These are phyloP conservation scores for Chenopodium berlandieri DNA, from an alignment of 148 eudicot species.

Conservation along the genomic window DNA sequence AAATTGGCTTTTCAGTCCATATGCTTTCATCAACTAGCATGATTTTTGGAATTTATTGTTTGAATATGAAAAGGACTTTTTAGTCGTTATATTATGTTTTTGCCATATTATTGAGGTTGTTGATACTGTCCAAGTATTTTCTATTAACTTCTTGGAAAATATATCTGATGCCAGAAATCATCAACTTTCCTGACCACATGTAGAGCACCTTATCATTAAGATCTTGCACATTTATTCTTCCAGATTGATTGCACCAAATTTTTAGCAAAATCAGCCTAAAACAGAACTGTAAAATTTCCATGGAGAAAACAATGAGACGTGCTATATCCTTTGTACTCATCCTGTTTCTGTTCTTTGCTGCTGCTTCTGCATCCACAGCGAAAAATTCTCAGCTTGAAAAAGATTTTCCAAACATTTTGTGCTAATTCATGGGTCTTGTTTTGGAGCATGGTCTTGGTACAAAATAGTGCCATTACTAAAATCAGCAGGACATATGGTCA, in stretches of 20 bases:
- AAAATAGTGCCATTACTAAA: constrained; percentile 36
- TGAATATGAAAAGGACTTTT: background rate
- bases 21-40: background rate
- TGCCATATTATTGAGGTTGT: background rate
- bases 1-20: background rate
- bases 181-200: constrained; percentile 1
- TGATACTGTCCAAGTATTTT: background rate
- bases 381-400: background rate
- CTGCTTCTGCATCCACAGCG: background rate
- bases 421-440: constrained; percentile 46
- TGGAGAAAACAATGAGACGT: constrained; percentile 2
- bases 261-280: background rate
- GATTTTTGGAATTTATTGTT: background rate
- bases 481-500: constrained; percentile 37
- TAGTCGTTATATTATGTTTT: background rate
- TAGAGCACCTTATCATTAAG: background rate
- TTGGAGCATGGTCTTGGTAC: constrained; percentile 68
- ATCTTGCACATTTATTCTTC: background rate
- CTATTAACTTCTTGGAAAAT: background rate
- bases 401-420: constrained; percentile 33
- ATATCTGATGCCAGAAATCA: background rate
- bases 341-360: constrained; percentile 8
- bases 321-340: background rate
- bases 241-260: background rate
- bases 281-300: background rate